Base-by-base conservation (phyloP, 805 yeast species). In the Nakazawaea peltata region DNA sequence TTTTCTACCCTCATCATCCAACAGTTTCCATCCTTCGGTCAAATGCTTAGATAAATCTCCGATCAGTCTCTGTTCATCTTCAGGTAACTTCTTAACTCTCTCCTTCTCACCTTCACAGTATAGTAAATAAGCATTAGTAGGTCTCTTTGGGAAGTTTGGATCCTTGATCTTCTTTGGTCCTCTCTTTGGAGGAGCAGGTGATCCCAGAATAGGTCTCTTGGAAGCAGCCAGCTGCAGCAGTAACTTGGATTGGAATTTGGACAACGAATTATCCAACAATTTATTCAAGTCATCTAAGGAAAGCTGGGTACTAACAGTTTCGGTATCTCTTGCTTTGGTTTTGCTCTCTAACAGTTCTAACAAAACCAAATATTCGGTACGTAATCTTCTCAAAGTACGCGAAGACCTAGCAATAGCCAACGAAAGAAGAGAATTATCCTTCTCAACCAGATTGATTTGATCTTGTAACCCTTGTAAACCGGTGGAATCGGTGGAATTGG, bases 31-130 rank as follows among this genome's bases (percentile, higher is more conserved):
- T 4, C 81, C 78, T 43, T 84, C 95, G 2, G 94, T 76, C 63
- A 88, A 64, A 12, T 81, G 80, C 48, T 74, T 79, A 2, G 94
- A 79, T 30, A 84, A 64, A 51, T 88, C 96, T 14, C 60, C 50
- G 19, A 51, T 52, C 37, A 59, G 59, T 18, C 53, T 64, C 21
- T 67, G 64, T 33, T 65, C 63, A 33, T 54, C 57, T n/a, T 57
- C 56, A 41, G 74, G 81, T 34, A 77, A 63, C 33, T 69, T 66
- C 42, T 73, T 75, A 26, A 85, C 69, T 33, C 70, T 65, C 31
- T 84, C 95, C 56, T 83, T 83, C 50, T 85, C 94, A 60, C 72
- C 61, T 40, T 88, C 97, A 57, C 96, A 88, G 51, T 81, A 87
- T 26, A 85, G 71, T 42, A 85, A 64, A 50, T 87, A 88, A 4